Percentiles rank a stretch among this genome's conserved stretches.
Conservation (phyloP, 306 rosid genomes). For the Vigna reflexopilosa region DNA sequence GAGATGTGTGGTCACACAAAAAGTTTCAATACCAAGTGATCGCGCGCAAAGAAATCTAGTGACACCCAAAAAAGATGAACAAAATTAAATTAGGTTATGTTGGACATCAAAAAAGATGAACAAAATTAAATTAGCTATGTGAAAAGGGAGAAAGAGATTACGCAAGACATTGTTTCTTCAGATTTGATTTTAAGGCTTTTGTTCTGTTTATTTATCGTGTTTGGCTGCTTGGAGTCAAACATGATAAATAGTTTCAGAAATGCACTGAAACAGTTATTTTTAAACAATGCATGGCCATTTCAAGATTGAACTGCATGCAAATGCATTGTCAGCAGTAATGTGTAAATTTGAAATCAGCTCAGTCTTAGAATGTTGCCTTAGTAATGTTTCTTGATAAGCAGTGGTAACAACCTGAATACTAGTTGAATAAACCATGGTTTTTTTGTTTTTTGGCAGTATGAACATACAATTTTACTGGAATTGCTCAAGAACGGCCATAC, state of each 20-base stretch:
- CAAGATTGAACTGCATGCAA: constrained; percentile 2
- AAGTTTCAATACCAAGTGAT: background rate
- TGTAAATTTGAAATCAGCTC: too few relatives aligned
- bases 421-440: background rate
- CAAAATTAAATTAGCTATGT: background rate
- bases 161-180: background rate
- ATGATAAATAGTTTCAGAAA: too few relatives aligned
- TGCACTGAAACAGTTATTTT: too few relatives aligned
- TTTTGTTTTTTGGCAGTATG: constrained; percentile 68
- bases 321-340: background rate
- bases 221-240: too few relatives aligned
- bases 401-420: background rate
- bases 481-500: constrained; percentile 78
- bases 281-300: too few relatives aligned
- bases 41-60: too few relatives aligned
- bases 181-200: background rate
- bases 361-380: background rate
- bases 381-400: constrained; percentile 16
- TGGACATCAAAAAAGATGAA: background rate
- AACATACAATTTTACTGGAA: constrained; percentile 67
- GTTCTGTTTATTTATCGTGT: background rate
- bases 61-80: background rate
- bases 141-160: background rate
- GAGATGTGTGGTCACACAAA: background rate
- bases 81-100: too few relatives aligned